Conservation (phyloP, 1,284 basidiomycete genomes). For the Heterobasidion irregulare region DNA sequence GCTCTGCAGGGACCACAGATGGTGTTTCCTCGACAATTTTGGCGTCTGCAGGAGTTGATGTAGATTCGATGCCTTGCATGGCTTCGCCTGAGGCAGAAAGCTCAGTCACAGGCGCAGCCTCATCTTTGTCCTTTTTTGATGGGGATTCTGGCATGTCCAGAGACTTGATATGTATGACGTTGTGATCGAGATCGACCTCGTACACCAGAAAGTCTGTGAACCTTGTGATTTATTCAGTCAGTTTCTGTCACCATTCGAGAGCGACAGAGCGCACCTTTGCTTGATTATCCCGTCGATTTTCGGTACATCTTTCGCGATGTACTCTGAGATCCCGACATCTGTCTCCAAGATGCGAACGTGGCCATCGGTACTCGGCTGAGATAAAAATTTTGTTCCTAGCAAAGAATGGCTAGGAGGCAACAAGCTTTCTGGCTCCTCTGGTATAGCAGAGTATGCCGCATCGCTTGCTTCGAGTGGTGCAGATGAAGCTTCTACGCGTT, state of each 20-base stretch:
- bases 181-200: slow-evolving; percentile 76
- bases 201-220: slow-evolving; percentile 94
- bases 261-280: slow-evolving; percentile 57
- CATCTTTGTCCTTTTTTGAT: slow-evolving; percentile 22
- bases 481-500: background rate
- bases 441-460: slow-evolving; percentile 7
- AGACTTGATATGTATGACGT: slow-evolving; percentile 73
- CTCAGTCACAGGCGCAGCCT: background rate
- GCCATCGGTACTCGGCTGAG: slow-evolving; percentile 35
- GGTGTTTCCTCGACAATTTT: background rate
- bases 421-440: slow-evolving; percentile 30
- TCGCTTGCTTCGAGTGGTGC: slow-evolving; percentile 13
- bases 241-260: slow-evolving; percentile 1
- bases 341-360: slow-evolving; percentile 62
- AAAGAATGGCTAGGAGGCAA: slow-evolving; percentile 69
- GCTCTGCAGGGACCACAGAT: background rate
- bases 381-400: slow-evolving; percentile 47
- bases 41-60: background rate
- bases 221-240: slow-evolving; percentile 30
- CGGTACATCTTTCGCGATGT: slow-evolving; percentile 64
- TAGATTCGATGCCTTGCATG: background rate
- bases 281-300: slow-evolving; percentile 89
- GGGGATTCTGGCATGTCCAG: slow-evolving; percentile 60
- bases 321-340: slow-evolving; percentile 89
- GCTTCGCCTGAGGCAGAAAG: slow-evolving; percentile 7